These are phyloP conservation scores for Lycium ferocissimum DNA, from an alignment of 257 asterid genomes.

Conservation along the genomic window DNA sequence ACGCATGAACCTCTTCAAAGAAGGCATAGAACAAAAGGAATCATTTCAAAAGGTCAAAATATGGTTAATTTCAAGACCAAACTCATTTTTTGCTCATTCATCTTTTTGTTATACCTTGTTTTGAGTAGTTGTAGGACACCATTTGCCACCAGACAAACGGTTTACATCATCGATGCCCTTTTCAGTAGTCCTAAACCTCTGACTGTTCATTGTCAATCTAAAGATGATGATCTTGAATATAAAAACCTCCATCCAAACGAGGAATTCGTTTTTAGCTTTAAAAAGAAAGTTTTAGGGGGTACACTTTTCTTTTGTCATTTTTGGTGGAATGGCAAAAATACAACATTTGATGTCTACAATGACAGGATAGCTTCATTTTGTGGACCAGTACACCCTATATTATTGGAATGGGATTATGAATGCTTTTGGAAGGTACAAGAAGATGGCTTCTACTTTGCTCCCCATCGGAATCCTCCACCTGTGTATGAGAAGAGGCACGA, in stretches of 20 bases:
- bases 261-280: background rate
- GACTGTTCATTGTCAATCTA: background rate
- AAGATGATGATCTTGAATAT: background rate
- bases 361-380: background rate
- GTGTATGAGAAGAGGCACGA: background rate
- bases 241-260: background rate
- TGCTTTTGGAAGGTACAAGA: background rate
- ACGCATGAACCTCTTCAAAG: background rate
- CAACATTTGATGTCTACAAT: background rate
- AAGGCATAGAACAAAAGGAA: background rate
- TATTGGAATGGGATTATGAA: background rate
- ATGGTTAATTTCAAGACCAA: background rate
- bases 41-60: background rate
- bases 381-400: background rate
- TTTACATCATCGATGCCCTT: background rate
- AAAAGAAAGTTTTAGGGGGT: background rate
- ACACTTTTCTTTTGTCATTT: background rate
- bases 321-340: background rate
- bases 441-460: constrained; percentile 19
- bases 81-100: background rate
- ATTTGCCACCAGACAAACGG: background rate
- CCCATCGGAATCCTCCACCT: background rate
- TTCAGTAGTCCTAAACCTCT: background rate
- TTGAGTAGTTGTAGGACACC: background rate
- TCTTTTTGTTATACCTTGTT: background rate